Conservation (phyloP, 192 early-diverging fungal genomes). For the Mortierella hygrophila region DNA sequence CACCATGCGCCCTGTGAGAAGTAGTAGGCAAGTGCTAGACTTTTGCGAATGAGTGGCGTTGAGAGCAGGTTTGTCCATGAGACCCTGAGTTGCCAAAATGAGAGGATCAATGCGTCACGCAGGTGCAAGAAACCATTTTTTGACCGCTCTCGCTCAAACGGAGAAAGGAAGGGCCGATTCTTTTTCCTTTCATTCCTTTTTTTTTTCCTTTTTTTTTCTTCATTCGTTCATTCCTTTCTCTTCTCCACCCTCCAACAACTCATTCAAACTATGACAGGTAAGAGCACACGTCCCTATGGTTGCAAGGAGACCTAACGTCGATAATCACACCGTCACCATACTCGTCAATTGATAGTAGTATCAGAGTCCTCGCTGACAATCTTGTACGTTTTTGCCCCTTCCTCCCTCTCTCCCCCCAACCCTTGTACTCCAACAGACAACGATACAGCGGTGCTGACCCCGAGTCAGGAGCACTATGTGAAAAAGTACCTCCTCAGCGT, state of each 20-base stretch:
- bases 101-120: neutral
- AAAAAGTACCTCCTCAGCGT: constrained; percentile 64
- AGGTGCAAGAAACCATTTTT: neutral
- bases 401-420: neutral
- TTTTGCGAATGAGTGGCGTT: neutral
- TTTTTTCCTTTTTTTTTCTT: neutral
- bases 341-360: neutral
- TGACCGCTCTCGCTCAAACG: neutral
- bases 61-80: neutral
- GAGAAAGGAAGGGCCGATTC: neutral
- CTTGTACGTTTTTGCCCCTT: neutral
- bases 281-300: neutral
- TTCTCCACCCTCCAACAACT: neutral
- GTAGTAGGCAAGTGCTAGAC: neutral
- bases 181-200: constrained; percentile 14
- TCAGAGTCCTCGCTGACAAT: neutral
- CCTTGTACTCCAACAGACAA: neutral
- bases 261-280: neutral
- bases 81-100: neutral
- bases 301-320: neutral
- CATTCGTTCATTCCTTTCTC: neutral
- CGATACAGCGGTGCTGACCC: constrained; percentile 14
- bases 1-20: too few species aligned
- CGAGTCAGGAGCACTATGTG: constrained; percentile 65
- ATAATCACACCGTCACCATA: neutral